Evolutionary conservation across 257 asterid genomes (phyloP), one percentile per base, ranked within the genome.

Genomic region (Solanum virginianum): DNA sequence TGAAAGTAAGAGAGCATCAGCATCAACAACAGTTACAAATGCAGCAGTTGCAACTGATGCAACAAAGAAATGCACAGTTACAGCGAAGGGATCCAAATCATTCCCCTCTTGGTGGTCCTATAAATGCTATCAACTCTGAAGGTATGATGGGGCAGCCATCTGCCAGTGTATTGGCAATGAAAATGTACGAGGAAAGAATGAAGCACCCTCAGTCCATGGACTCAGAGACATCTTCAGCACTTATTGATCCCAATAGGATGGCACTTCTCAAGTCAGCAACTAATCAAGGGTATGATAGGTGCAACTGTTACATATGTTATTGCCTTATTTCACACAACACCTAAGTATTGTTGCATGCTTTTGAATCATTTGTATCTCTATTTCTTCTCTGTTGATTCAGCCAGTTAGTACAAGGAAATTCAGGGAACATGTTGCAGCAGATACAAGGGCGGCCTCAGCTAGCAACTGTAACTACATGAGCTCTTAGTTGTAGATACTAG

Each of bases 71-170:
- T 90, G 95, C 92, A 81, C 99, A 96, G 86, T 87, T 97, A 85
- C 99, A 79, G 49, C 83, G 98, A 88, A 92, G 99, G 91, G 98
- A 97, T 91, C 95, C 98, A 29, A 95, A 92, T 79, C 83, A 79
- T 85, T 94, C 98, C 72, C 94, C 98, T 29, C 93, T 92, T 43
- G 99, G 98, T 43, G 92, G 96, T 86, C 92, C 98, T 72, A 91
- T 95, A 91, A 94, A 89, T 87, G 92, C 98, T 68, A 88, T 92
- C 88, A 90, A 92, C 87, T 88, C 94, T 39, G 99, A 95, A 86
- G 99, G 99, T 81, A 89, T 97, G 94, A 91, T 93, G 83, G 98
- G 98, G 71, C 99, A 95, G 92, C 96, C 97, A 86, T 96, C 99
- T 88, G 97, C 98, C 77, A 95, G 98, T 85, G 95, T 92, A 66